phyloP scores from a whole-genome alignment of 2,329 filamentous ascomycete species.

The Fusarium poae region DNA sequence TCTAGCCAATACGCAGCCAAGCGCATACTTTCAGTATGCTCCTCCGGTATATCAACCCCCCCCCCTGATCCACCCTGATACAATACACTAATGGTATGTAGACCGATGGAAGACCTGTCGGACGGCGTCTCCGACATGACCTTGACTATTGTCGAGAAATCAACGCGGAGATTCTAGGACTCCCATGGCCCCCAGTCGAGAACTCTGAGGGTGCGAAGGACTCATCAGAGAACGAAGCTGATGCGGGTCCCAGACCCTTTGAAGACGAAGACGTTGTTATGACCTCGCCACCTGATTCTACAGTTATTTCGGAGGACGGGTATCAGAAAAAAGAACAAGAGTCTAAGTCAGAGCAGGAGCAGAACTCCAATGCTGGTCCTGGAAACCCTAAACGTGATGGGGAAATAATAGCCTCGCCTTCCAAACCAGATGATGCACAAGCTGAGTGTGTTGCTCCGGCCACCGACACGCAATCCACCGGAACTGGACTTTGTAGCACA shows the following conservation, averaged over 20 bases:
- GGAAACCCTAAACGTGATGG: not conserved
- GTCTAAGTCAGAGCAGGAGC: not conserved
- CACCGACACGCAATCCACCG: not conserved
- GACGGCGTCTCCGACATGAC: slow-evolving; percentile 51
- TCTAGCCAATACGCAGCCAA: slow-evolving; percentile 50
- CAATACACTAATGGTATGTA: slow-evolving; percentile 32
- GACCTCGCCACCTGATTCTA: not conserved
- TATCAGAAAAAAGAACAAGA: not conserved
- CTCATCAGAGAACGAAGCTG: not conserved
- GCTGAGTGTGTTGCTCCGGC: not conserved
- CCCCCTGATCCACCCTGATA: not conserved
- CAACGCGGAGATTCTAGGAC: slow-evolving; percentile 51
- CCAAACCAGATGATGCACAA: not conserved
- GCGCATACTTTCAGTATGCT: slow-evolving; percentile 58
- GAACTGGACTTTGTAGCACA: not conserved
- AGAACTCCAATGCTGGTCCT: not conserved
- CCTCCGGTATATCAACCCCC: slow-evolving; percentile 59
- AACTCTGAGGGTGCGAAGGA: not conserved
- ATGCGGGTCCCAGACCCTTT: slow-evolving; percentile 1
- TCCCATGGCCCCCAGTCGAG: slow-evolving; percentile 46
- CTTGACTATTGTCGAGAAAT: slow-evolving; percentile 53
- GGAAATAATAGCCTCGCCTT: not conserved
- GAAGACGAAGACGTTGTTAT: slow-evolving; percentile 7
- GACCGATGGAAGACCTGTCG: slow-evolving; percentile 56
- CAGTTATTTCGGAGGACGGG: not conserved